Evolutionary conservation across 345 rosid genomes (phyloP).

Genomic region (Cardiospermum halicacabum): DNA sequence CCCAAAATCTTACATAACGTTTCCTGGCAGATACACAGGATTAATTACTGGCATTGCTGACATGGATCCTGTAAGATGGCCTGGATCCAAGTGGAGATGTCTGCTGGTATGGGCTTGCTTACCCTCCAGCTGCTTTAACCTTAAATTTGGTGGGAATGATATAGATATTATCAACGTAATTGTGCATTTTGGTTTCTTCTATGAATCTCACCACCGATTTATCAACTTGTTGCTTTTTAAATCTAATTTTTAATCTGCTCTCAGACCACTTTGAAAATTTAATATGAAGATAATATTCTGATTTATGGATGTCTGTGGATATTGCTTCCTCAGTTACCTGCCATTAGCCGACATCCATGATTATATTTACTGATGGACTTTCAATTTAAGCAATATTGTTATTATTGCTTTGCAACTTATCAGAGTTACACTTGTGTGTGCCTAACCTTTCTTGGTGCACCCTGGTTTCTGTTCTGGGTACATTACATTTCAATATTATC

Average conservation of each 20-base stretch:
- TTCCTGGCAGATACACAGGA: conserved; percentile 61
- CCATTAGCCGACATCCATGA: too few relatives aligned
- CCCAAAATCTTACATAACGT: conserved; percentile 4
- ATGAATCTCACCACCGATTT: too few relatives aligned
- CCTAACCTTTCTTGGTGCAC: background rate
- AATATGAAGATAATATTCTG: too few relatives aligned
- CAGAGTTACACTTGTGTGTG: background rate
- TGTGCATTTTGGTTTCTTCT: too few relatives aligned
- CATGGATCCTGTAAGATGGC: conserved; percentile 87
- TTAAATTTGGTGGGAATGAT: too few relatives aligned
- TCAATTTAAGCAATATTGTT: background rate
- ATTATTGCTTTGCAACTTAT: background rate
- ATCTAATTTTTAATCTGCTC: too few relatives aligned
- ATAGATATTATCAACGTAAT: too few relatives aligned
- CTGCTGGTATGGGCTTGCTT: conserved; percentile 45
- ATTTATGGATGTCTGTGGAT: too few relatives aligned
- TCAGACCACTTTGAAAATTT: too few relatives aligned
- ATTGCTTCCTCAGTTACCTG: background rate
- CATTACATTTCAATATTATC: background rate
- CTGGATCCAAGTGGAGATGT: conserved; percentile 95
- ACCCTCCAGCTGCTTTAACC: background rate
- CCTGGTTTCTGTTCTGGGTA: background rate
- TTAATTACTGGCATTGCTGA: conserved; percentile 76
- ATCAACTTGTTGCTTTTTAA: too few relatives aligned
- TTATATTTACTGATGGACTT: background rate